A percentile compares a stretch with the other conserved stretches of the same genome.
phyloP scores from a whole-genome alignment of 345 rosid species.

The Pistacia atlantica region DNA sequence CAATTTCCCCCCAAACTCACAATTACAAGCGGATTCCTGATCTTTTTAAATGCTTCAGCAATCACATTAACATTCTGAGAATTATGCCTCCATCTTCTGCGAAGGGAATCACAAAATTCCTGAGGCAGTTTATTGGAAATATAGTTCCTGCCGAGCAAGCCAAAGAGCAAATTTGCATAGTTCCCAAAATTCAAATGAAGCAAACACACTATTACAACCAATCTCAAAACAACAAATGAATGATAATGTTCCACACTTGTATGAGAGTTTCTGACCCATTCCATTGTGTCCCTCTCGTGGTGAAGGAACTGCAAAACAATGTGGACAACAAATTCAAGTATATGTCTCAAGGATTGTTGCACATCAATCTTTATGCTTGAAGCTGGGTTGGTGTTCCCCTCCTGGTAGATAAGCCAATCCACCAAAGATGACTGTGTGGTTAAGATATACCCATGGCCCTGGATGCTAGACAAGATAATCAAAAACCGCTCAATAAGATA shows the following conservation, averaged over 20 bases:
- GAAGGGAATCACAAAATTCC: conserved; percentile 20
- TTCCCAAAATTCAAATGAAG: conserved; percentile 36
- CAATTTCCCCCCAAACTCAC: conserved; percentile 15
- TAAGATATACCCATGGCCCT: conserved; percentile 12
- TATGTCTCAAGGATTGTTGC: background rate
- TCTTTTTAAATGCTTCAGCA: no score
- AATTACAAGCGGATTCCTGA: no score
- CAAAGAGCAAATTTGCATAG: conserved; percentile 9
- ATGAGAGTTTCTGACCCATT: conserved; percentile 31
- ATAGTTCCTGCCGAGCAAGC: conserved; percentile 19
- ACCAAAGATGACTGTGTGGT: conserved; percentile 33
- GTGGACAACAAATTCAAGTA: conserved; percentile 11
- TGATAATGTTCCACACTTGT: conserved; percentile 10
- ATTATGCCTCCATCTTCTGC: no score
- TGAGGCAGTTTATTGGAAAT: conserved; percentile 17
- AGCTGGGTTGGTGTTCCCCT: conserved; percentile 2
- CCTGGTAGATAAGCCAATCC: conserved; percentile 40
- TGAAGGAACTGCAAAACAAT: conserved; percentile 18
- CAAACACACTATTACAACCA: conserved; percentile 34
- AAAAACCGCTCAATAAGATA: conserved; percentile 46
- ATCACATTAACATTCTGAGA: no score
- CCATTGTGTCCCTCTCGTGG: conserved; percentile 14
- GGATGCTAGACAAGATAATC: conserved; percentile 17
- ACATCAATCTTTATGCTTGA: background rate
- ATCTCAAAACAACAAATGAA: conserved; percentile 31